Evolutionary conservation across 371 early-diverging fungal genomes (phyloP).

Genomic region (Apophysomyces variabilis): DNA sequence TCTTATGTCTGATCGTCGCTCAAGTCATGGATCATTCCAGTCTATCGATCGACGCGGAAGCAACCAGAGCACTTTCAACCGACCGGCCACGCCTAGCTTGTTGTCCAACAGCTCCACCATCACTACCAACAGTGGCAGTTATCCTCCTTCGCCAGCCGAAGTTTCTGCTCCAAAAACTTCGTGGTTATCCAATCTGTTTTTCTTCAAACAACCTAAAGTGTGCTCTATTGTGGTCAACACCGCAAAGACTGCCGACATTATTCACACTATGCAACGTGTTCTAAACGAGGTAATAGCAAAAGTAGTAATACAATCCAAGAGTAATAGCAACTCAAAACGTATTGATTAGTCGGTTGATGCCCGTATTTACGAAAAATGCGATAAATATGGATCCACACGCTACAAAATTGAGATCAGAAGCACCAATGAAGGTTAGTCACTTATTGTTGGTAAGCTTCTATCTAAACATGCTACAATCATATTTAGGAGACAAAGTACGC

Average conservation of each 20-base stretch:
- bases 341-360: constrained; percentile 24
- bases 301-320: neutral
- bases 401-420: constrained; percentile 50
- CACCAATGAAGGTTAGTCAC: constrained; percentile 20
- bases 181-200: constrained; percentile 51
- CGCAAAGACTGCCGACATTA: constrained; percentile 29
- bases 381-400: constrained; percentile 35
- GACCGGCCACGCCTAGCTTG: constrained; percentile 40
- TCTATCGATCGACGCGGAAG: constrained; percentile 39
- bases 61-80: constrained; percentile 25
- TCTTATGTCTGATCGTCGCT: constrained; percentile 20
- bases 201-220: constrained; percentile 55
- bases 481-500: constrained; percentile 23
- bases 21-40: constrained; percentile 40
- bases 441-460: constrained; percentile 1
- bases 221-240: constrained; percentile 42
- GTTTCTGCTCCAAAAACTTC: constrained; percentile 31
- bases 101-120: constrained; percentile 46
- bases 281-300: constrained; percentile 35
- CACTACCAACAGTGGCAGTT: constrained; percentile 20
- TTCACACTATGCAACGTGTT: constrained; percentile 33
- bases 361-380: constrained; percentile 47
- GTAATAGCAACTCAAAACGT: neutral
- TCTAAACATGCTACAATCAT: too few relatives aligned
- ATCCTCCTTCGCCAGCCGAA: constrained; percentile 12